Evolutionary conservation across 139 green algal genomes (phyloP).

Genomic region (Haematococcus lacustris): DNA sequence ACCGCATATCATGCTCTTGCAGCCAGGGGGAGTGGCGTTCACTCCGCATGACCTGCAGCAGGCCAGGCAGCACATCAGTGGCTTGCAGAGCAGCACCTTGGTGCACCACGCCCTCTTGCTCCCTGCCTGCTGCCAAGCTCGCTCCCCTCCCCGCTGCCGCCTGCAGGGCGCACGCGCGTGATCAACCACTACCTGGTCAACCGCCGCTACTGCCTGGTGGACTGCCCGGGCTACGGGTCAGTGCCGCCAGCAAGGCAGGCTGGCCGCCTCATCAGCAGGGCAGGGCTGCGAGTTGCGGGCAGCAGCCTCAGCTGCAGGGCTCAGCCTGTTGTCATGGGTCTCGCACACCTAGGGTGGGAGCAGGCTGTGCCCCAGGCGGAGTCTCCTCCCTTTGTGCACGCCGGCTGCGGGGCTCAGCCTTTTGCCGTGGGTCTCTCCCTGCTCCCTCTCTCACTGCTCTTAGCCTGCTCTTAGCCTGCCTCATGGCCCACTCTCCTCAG

Average conservation of each 20-base stretch:
- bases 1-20: too few species aligned
- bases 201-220: conserved; percentile 87
- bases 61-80: background rate
- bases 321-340: too few species aligned
- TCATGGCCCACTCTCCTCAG: too few species aligned
- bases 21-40: background rate
- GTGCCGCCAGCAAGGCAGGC: conserved; percentile 1
- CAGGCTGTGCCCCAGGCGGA: too few species aligned
- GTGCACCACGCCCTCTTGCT: background rate
- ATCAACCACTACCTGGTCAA: conserved; percentile 99
- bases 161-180: conserved; percentile 84
- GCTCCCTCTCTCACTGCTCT: too few species aligned
- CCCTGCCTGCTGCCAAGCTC: background rate
- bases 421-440: too few species aligned
- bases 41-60: background rate
- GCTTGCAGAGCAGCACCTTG: background rate
- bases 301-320: too few species aligned
- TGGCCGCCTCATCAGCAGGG: background rate
- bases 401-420: too few species aligned
- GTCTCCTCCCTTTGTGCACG: too few species aligned
- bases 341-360: too few species aligned
- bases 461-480: too few species aligned
- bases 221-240: conserved; percentile 90
- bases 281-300: background rate
- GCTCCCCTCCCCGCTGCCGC: too few species aligned